Evolutionary conservation across 495 filamentous ascomycete species (phyloP), one percentile per base, ranked within the genome.

Genomic region (Aspergillus nidulans): DNA sequence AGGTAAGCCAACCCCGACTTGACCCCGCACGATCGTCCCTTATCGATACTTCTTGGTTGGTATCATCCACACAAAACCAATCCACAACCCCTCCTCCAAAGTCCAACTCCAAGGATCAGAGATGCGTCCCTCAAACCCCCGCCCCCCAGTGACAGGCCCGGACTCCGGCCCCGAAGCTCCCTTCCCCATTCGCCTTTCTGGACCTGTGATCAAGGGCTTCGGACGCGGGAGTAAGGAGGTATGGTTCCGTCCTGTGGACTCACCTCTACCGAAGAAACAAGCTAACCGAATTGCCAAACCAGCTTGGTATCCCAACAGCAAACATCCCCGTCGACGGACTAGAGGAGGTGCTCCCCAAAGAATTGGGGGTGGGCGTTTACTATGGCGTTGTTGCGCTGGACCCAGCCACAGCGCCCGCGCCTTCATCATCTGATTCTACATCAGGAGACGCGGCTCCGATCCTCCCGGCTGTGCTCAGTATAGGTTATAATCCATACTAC

Each of bases 401-500:
- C 53, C 73, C 73, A 10, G 61, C 63, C 13, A 49, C 53, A 13
- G 38, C 53, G 44, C 24, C n/a, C n/a, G n/a, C n/a, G n/a, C n/a
- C n/a, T n/a, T n/a, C 43, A 7, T 21, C 24, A 13, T 18, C 44
- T 1, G 24, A 7, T 13, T 28, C 44, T 18, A 21, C 19, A 21
- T 13, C 8, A 21, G 30, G 2, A 7, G 19, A 47, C 2, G 30
- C 4, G n/a, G 71, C 74, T 34, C 72, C 69, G 39, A 74, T 96
- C 18, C 89, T 86, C 68, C 89, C 89, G 0, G 95, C 95, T 75
- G 92, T 96, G 46, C 85, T 98, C 85, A 88, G 83, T 34, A 92
- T 98, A 47, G 91, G 92, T n/a, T 96, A 88, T 77, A 96, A 96
- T 64, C 91, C 91, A 0, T 95, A 90, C 70, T 96, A 95, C 74